Conservation (phyloP, 2,329 filamentous ascomycete genomes). For the Berkeleyomyces basicola region DNA sequence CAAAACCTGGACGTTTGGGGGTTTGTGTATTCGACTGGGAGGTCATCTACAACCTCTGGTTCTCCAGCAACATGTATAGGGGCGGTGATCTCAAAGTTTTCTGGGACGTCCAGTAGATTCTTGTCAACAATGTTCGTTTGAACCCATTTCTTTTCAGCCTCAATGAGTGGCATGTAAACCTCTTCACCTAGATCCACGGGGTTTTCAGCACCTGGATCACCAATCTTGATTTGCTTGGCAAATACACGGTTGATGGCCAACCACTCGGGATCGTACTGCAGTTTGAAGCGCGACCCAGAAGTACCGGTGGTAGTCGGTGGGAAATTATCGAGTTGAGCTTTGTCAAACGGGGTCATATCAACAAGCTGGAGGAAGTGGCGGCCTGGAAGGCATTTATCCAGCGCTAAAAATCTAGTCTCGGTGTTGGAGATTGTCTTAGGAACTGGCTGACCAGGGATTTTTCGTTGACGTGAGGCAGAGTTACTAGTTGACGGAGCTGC, state of each 20-base stretch:
- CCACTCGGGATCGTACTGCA: constrained; percentile 88
- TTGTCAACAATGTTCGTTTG: constrained; percentile 52
- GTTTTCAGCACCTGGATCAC: constrained; percentile 36
- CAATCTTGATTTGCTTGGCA: constrained; percentile 45
- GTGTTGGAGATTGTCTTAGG: constrained; percentile 62
- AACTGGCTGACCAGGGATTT: constrained; percentile 41
- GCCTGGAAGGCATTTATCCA: constrained; percentile 77
- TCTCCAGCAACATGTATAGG: constrained; percentile 46
- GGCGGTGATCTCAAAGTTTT: constrained; percentile 64
- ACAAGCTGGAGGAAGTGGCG: constrained; percentile 71
- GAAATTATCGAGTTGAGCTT: constrained; percentile 16
- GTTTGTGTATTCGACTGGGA: constrained; percentile 69
- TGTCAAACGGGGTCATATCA: constrained; percentile 37
- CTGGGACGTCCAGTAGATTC: constrained; percentile 50
- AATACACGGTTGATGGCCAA: constrained; percentile 82
- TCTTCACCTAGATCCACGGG: constrained; percentile 50
- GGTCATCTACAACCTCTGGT: constrained; percentile 40
- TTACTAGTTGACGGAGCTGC: constrained; percentile 22
- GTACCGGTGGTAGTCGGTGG: constrained; percentile 14
- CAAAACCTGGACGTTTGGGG: constrained; percentile 77
- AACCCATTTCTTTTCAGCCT: constrained; percentile 61
- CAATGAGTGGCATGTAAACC: constrained; percentile 50
- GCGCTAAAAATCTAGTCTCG: constrained; percentile 65
- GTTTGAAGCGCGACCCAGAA: constrained; percentile 39
- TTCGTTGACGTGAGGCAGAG: constrained; percentile 18